Evolutionary conservation across 495 filamentous ascomycete genomes (phyloP), one percentile per base, ranked within the genome.

Genomic region (Penicillium desertorum): DNA sequence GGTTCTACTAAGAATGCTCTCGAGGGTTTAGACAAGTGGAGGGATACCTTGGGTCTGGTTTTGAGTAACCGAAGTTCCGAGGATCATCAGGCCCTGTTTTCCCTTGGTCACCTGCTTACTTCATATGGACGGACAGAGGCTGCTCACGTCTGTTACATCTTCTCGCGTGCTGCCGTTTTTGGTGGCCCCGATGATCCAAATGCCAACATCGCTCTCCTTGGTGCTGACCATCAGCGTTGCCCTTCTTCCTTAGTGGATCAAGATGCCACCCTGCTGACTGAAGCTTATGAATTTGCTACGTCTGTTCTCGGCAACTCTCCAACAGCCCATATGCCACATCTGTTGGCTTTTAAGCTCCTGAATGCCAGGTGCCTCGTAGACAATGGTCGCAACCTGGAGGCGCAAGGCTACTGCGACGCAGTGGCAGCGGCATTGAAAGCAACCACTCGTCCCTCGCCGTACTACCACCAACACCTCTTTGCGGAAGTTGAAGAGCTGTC

Each of bases 21-120:
- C 20, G 88, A 89, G 65, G 94, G 94, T 16, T 79, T 99, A 23
- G 88, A 96, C 61, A 89, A 88, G 65, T 99, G 95, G 95, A 85
- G 84, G 50, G 94, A 99, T 70, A 96, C 93, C 2, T 74, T 98
- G 17, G 86, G 86, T 1, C 71, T 98, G 57, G 83, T 97, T 34
- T 71, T 97, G 25, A 91, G 85, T 76, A 98, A 98, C 72, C 83
- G 95, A 49, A 95, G 86, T 48, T 71, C 82, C 6, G 87, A 88
- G 22, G 95, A 98, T 69, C 81, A 79, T 25, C 81, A 83, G 53
- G 88, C 89, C 3, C 80, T 99, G 25, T 75, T 87, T 52, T 85
- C 91, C 2, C 80, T 99, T 41, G 95, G 93, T 4, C 88, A 83
- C 61, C 73, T 99, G 23, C 78, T 99, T n/a, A 82, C 86, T 20